These are phyloP conservation scores for Gossypium mustelinum DNA, from an alignment of 345 rosid genomes.

Conservation along the genomic window DNA sequence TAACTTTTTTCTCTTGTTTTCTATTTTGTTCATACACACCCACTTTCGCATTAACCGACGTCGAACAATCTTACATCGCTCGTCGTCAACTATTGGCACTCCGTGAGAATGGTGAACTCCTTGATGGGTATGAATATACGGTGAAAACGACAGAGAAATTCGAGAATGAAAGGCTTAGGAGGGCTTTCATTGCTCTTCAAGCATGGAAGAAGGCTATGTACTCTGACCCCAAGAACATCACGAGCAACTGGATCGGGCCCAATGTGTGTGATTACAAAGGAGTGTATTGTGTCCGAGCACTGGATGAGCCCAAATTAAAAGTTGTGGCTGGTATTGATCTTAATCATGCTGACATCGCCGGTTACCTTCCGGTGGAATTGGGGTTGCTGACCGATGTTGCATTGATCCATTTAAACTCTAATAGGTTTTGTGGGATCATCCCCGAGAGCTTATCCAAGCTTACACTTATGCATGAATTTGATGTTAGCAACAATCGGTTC, in stretches of 20 bases:
- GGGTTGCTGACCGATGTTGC: constrained; percentile 61
- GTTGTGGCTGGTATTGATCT: constrained; percentile 73
- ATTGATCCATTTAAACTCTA: constrained; percentile 63
- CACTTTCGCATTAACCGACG: constrained; percentile 45
- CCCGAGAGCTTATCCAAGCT: constrained; percentile 52
- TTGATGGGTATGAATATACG: constrained; percentile 25
- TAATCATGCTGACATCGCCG: constrained; percentile 77
- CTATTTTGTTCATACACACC: constrained; percentile 23
- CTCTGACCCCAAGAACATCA: constrained; percentile 71
- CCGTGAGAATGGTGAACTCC: constrained; percentile 3
- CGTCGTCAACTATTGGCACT: constrained; percentile 57
- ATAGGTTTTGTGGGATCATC: constrained; percentile 76
- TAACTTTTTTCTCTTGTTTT: constrained; percentile 18
- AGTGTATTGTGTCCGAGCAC: constrained; percentile 63
- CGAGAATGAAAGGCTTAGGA: constrained; percentile 50
- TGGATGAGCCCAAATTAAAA: constrained; percentile 42
- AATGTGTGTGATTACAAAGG: constrained; percentile 66
- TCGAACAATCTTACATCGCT: constrained; percentile 52
- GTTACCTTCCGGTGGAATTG: constrained; percentile 63
- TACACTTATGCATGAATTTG: constrained; percentile 64
- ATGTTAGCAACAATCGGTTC: constrained; percentile 77
- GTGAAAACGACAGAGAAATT: constrained; percentile 38
- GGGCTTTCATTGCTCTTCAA: constrained; percentile 66
- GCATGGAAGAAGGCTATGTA: constrained; percentile 70
- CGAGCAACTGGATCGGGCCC: constrained; percentile 66